phyloP scores from a whole-genome alignment of 2,329 filamentous ascomycete genomes.

The Xylariaceae sp. region DNA sequence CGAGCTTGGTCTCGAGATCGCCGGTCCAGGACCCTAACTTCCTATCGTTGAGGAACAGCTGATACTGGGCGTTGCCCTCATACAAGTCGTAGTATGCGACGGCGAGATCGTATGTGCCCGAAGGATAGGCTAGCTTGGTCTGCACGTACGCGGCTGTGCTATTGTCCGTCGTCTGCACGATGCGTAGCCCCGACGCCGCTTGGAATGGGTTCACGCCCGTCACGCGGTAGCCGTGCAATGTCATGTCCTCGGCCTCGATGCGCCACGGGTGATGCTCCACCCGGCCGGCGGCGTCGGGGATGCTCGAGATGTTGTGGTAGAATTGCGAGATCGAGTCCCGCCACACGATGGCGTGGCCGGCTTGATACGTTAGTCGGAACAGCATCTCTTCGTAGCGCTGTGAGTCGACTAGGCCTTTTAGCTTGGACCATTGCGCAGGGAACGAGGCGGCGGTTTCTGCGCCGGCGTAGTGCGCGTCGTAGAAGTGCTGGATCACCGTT shows the following conservation, averaged over 20 bases:
- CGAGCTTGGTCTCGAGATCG: constrained; percentile 64
- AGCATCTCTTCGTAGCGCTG: constrained; percentile 65
- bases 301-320: constrained; percentile 66
- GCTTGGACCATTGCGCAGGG: constrained; percentile 57
- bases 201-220: constrained; percentile 65
- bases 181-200: constrained; percentile 60
- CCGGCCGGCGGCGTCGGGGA: constrained; percentile 61
- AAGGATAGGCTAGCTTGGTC: constrained; percentile 53
- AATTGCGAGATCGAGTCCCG: constrained; percentile 71
- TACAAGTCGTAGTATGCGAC: constrained; percentile 72
- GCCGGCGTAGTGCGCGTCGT: constrained; percentile 60
- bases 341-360: constrained; percentile 75
- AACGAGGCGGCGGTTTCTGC: constrained; percentile 68
- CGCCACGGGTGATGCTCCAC: constrained; percentile 68
- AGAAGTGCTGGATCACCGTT: constrained; percentile 66
- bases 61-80: constrained; percentile 63
- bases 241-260: constrained; percentile 74
- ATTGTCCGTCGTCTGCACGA: constrained; percentile 63
- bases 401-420: constrained; percentile 63
- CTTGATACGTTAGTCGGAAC: constrained; percentile 68
- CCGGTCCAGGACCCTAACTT: constrained; percentile 65
- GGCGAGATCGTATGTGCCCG: constrained; percentile 66
- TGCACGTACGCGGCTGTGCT: constrained; percentile 56
- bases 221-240: constrained; percentile 61
- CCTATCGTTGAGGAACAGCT: constrained; percentile 59